Evolutionary conservation across 106 monocot genomes (phyloP).

Genomic region (Apostasia shenzhenica): DNA sequence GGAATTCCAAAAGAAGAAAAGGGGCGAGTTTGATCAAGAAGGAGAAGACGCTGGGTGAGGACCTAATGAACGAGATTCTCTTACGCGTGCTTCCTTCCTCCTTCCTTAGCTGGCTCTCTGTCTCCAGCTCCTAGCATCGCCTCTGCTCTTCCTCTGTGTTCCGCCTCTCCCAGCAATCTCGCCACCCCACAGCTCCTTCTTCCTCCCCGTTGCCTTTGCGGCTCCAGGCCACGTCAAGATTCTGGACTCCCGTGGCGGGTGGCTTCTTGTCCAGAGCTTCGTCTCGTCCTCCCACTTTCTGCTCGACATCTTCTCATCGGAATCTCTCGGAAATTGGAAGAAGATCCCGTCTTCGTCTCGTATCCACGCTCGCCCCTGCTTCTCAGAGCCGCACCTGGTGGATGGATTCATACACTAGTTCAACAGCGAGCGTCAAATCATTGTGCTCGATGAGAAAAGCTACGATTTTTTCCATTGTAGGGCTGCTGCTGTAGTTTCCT

Average conservation of each 20-base stretch:
- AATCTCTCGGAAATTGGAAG: conserved; percentile 2
- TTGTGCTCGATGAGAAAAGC: background rate
- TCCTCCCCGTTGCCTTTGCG: background rate
- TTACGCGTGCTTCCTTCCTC: background rate
- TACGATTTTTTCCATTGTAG: conserved; percentile 4
- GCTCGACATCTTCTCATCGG: conserved; percentile 5
- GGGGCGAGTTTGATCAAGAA: background rate
- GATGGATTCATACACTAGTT: conserved; percentile 1
- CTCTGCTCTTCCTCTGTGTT: background rate
- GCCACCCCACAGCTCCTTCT: background rate
- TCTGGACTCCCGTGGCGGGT: conserved; percentile 5
- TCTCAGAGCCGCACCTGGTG: background rate
- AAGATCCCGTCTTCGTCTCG: background rate
- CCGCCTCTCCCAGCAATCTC: background rate
- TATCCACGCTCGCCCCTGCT: background rate
- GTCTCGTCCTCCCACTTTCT: background rate
- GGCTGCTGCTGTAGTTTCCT: background rate
- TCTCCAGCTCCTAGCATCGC: conserved; percentile 1
- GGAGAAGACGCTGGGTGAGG: background rate
- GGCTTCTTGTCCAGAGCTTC: conserved; percentile 1
- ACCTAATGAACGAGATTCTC: conserved; percentile 1
- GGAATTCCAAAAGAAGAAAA: conserved; percentile 1
- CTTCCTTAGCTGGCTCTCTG: conserved; percentile 2
- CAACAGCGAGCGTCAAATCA: background rate
- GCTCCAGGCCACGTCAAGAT: background rate